phyloP scores from a whole-genome alignment of 108 stramenopile species.

The Nitzschia palea region DNA sequence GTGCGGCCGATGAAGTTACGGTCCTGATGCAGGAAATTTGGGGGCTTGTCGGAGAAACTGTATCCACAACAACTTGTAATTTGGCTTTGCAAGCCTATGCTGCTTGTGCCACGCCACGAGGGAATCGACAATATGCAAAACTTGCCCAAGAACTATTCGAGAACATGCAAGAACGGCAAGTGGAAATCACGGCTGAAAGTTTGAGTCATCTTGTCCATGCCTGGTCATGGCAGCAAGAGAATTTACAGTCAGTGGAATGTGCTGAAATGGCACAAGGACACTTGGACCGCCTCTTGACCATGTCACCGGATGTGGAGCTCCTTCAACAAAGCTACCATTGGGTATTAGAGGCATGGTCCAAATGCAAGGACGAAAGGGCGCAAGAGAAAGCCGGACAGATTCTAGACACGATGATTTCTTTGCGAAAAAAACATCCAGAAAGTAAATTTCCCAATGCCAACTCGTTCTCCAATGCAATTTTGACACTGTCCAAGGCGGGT shows the following conservation, averaged over 20 bases:
- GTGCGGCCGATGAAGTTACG: conserved; percentile 51
- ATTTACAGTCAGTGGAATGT: conserved; percentile 29
- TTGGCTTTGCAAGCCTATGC: conserved; percentile 47
- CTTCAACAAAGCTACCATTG: conserved; percentile 32
- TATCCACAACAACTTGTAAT: conserved; percentile 37
- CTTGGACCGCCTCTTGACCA: conserved; percentile 22
- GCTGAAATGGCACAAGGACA: conserved; percentile 30
- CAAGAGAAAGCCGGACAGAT: conserved; percentile 27
- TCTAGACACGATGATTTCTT: conserved; percentile 23
- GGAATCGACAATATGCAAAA: conserved; percentile 46
- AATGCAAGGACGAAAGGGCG: conserved; percentile 24
- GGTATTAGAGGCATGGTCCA: conserved; percentile 50
- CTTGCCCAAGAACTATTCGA: conserved; percentile 39
- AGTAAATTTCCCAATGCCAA: conserved; percentile 31
- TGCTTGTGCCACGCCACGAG: conserved; percentile 47
- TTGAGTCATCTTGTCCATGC: conserved; percentile 37
- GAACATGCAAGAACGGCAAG: conserved; percentile 19
- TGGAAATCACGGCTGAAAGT: conserved; percentile 20
- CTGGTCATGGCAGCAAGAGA: conserved; percentile 56
- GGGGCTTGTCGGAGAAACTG: neutral
- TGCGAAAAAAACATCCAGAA: conserved; percentile 21
- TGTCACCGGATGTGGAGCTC: conserved; percentile 19
- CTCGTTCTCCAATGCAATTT: conserved; percentile 40
- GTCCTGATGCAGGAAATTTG: conserved; percentile 26
- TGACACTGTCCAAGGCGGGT: conserved; percentile 40